These are phyloP conservation scores for Capsicum pubescens DNA, from an alignment of 257 asterid genomes.

Conservation along the genomic window DNA sequence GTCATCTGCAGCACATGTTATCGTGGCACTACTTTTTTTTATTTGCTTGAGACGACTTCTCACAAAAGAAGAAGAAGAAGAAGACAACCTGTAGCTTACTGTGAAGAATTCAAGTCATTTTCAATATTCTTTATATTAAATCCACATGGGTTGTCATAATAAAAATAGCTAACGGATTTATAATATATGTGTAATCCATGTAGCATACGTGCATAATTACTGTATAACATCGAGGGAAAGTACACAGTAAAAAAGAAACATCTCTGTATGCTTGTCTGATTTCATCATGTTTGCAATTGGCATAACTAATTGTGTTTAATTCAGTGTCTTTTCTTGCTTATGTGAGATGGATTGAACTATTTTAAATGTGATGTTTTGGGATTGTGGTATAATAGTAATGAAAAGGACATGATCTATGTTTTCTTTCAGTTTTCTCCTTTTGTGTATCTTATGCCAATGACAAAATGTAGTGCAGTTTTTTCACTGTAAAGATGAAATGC, in stretches of 20 bases:
- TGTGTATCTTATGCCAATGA: not conserved
- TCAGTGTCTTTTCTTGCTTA: not conserved
- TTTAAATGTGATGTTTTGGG: not conserved
- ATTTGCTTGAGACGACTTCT: not conserved
- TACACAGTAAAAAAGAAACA: not conserved
- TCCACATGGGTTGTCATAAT: not conserved
- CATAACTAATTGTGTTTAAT: not conserved
- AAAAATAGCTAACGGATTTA: not conserved
- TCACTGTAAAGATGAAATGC: not conserved
- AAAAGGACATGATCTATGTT: not conserved
- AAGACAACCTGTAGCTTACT: not conserved
- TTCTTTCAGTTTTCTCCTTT: not conserved
- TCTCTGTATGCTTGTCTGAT: not conserved
- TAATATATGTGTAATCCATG: not conserved
- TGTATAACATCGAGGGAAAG: no score
- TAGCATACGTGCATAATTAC: not conserved
- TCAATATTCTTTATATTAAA: not conserved
- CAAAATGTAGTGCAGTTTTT: not conserved
- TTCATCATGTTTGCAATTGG: not conserved
- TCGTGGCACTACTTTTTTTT: slow-evolving; percentile 1
- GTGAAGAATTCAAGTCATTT: not conserved
- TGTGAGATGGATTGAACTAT: not conserved
- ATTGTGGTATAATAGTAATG: not conserved
- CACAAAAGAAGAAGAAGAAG: not conserved
- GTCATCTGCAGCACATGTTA: slow-evolving; percentile 26